Conservation (phyloP, 2,329 filamentous ascomycete genomes). For the Akanthomyces uredinophilus region DNA sequence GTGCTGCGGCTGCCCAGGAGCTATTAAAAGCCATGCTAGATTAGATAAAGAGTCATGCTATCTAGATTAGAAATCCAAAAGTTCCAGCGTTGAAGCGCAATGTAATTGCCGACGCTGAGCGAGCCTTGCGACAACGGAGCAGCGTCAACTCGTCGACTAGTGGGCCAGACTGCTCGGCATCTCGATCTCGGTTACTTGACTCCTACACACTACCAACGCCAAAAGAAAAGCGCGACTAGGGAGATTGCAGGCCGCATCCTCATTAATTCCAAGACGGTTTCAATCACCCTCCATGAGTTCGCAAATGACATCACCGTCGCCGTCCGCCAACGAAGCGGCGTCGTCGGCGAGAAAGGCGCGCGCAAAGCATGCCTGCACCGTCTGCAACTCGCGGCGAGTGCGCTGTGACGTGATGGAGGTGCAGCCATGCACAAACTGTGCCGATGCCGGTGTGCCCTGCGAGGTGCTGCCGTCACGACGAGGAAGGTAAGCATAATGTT, state of each 20-base stretch:
- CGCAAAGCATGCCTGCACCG: slow-evolving; percentile 31
- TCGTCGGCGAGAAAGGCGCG: slow-evolving; percentile 29
- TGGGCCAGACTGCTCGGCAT: slow-evolving; percentile 9
- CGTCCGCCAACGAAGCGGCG: slow-evolving; percentile 13
- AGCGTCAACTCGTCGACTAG: not conserved
- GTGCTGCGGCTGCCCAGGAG: slow-evolving; percentile 62
- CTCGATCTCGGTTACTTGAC: slow-evolving; percentile 14
- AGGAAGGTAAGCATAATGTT: slow-evolving; percentile 24
- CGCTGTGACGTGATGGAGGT: slow-evolving; percentile 32
- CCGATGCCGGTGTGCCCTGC: slow-evolving; percentile 22
- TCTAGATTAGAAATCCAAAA: not conserved
- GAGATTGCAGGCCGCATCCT: not conserved
- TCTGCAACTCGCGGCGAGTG: slow-evolving; percentile 31
- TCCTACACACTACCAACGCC: not conserved
- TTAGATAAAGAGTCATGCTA: not conserved
- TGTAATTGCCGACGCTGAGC: slow-evolving; percentile 5
- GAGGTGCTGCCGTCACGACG: slow-evolving; percentile 30
- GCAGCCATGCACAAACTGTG: slow-evolving; percentile 31
- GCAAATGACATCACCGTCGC: slow-evolving; percentile 11
- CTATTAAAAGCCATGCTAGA: slow-evolving; percentile 40
- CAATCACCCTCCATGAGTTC: not conserved
- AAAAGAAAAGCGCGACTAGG: not conserved
- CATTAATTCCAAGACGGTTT: not conserved
- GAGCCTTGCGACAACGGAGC: slow-evolving; percentile 1
- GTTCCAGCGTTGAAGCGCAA: not conserved